Percentiles rank a stretch among this genome's conserved stretches.
Evolutionary conservation across 306 rosid species (phyloP).

Genomic region (Dalbergia cochinchinensis): DNA sequence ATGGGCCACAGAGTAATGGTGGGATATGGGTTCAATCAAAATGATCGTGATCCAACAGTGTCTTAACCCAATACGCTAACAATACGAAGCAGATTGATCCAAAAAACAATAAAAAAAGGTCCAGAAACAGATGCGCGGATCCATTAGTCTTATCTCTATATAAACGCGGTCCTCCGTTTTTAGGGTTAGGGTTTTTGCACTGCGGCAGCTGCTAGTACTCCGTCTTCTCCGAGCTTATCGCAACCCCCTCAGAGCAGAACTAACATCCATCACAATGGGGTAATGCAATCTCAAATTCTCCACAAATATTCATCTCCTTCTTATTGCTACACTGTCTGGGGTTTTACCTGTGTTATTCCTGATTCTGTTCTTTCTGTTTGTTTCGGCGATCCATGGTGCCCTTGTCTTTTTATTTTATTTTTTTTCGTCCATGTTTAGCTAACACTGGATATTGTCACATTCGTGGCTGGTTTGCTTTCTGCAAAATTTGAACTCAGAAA

Average conservation of each 20-base stretch:
- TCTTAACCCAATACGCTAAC: too few relatives aligned
- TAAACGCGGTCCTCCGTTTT: not conserved
- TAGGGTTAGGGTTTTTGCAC: conserved; percentile 45
- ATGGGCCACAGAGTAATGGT: too few relatives aligned
- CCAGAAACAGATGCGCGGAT: not conserved
- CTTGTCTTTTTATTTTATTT: not conserved
- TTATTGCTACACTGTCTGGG: not conserved
- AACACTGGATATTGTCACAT: not conserved
- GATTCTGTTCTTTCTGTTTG: not conserved
- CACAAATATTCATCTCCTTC: not conserved
- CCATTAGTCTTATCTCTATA: not conserved
- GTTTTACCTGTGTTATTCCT: not conserved
- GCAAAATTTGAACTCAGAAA: not conserved
- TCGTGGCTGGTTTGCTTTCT: not conserved
- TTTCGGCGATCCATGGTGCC: not conserved
- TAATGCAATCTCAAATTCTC: conserved; percentile 32
- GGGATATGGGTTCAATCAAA: too few relatives aligned
- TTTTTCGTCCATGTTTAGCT: not conserved
- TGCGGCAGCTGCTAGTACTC: conserved; percentile 42
- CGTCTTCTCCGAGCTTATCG: conserved; percentile 1
- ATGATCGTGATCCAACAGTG: too few relatives aligned
- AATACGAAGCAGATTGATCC: not conserved
- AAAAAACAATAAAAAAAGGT: not conserved
- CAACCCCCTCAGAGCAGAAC: not conserved
- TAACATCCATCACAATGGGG: conserved; percentile 61